phyloP scores from a whole-genome alignment of 805 yeast species.

The Henningerozyma blattae region DNA sequence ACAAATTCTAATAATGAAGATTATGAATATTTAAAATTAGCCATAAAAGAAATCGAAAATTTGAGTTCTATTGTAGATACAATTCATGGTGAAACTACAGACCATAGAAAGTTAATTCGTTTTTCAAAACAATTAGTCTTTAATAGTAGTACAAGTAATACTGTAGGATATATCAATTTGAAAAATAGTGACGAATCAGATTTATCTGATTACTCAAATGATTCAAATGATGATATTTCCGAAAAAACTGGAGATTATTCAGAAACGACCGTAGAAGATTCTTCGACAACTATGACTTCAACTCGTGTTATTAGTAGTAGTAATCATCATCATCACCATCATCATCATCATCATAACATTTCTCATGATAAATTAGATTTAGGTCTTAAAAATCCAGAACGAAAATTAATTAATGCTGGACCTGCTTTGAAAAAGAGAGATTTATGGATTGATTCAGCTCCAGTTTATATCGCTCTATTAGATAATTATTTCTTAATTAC shows the following conservation, averaged over 20 bases:
- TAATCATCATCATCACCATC: too few relatives aligned
- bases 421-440: slow-evolving; percentile 51
- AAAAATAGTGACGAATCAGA: neutral
- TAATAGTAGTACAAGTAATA: slow-evolving; percentile 12
- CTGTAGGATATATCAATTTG: slow-evolving; percentile 19
- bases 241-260: too few relatives aligned
- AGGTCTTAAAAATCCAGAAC: slow-evolving; percentile 38
- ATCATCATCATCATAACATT: neutral
- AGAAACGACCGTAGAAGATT: too few relatives aligned
- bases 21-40: slow-evolving; percentile 36
- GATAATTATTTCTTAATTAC: slow-evolving; percentile 64
- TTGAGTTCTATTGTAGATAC: slow-evolving; percentile 51
- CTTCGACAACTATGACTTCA: too few relatives aligned
- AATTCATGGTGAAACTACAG: slow-evolving; percentile 49
- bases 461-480: slow-evolving; percentile 42
- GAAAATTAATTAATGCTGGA: slow-evolving; percentile 49
- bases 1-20: slow-evolving; percentile 41
- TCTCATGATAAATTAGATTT: slow-evolving; percentile 28
- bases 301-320: slow-evolving; percentile 1
- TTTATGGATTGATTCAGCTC: slow-evolving; percentile 43
- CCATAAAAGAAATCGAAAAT: slow-evolving; percentile 40
- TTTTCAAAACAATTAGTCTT: slow-evolving; percentile 30
- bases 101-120: slow-evolving; percentile 39
- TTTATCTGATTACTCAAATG: too few relatives aligned
- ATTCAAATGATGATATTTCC: too few relatives aligned